Base-by-base conservation (phyloP, 2,329 filamentous ascomycete species). In the Trichoderma harzianum region DNA sequence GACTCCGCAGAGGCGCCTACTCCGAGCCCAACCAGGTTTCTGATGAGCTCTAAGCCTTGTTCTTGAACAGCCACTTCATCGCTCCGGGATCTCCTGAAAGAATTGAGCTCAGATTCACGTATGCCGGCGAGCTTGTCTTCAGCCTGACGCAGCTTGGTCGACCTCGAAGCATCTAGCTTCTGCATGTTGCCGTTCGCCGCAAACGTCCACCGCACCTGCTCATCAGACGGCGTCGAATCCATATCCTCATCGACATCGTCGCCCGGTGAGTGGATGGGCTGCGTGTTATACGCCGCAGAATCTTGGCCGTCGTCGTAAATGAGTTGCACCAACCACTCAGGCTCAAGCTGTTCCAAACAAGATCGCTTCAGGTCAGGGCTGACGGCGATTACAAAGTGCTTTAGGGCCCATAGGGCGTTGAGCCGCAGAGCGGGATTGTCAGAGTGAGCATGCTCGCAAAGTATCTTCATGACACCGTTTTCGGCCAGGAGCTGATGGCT, bases 401-500 rank as follows among this genome's bases (percentile, higher is more conserved):
- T 98, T 72, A 99, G 84, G 7, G 94, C 94, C 95, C 96, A 99
- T 2, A 99, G 83, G 26, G 95, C 94, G 76, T 96, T 94, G 30
- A 97, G 86, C 28, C 94, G 90, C 68, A 98, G 85, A 61, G 91
- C 89, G n/a, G 92, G 88, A 77, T 95, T 93, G 61, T 88, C 86
- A 0, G 93, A 96, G 79, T 93, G 93, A 1, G 95, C 94, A 79
- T 97, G 93, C 75, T 93, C 89, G 78, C 94, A 97, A 1, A 98
- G 84, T 0, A 92, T 88, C 73, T 89, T 90, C 75, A 97, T 86
- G 1, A 96, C 89, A 7, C 93, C 93, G 6, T 88, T 88, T 63
- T 92, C 89, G 7, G 92, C 86, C 39, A 98, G 89, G 57, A 90
- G 86, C 90, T 95, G 75, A 30, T 57, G n/a, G 8, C 58, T 53